Percentiles rank a stretch among this genome's conserved stretches.
Conservation (phyloP, 305 asterid genomes). For the Fraxinus sp. region DNA sequence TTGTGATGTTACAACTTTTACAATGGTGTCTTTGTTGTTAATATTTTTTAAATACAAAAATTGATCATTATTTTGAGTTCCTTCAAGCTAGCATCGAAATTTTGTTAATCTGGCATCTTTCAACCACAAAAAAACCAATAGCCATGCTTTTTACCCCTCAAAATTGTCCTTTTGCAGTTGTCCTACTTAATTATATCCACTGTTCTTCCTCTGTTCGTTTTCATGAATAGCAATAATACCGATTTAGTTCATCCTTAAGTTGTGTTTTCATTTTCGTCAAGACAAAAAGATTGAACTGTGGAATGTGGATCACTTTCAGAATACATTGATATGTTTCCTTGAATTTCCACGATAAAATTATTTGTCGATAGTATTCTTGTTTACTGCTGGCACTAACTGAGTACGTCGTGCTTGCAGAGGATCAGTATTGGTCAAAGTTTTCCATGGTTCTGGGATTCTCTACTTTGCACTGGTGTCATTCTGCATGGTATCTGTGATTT, state of each 20-base stretch:
- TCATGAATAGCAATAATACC: neutral
- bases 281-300: neutral
- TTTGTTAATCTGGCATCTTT: neutral
- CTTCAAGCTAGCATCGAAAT: neutral
- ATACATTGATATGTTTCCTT: neutral
- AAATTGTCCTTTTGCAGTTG: neutral
- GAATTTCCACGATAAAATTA: neutral
- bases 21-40: neutral
- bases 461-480: conserved; percentile 70
- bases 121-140: neutral
- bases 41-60: neutral
- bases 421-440: conserved; percentile 52
- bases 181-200: neutral
- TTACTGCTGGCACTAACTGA: neutral
- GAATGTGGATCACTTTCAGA: neutral
- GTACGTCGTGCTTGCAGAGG: conserved; percentile 57
- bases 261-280: neutral
- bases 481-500: conserved; percentile 79
- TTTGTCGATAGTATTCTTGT: neutral
- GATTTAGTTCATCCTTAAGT: neutral
- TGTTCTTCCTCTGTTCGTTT: neutral
- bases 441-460: conserved; percentile 79
- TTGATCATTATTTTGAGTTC: neutral
- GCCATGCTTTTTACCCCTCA: neutral
- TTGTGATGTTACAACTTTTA: neutral